Percentiles rank a stretch among this genome's conserved stretches.
phyloP scores from a whole-genome alignment of 306 rosid species.

The Prunus padus region DNA sequence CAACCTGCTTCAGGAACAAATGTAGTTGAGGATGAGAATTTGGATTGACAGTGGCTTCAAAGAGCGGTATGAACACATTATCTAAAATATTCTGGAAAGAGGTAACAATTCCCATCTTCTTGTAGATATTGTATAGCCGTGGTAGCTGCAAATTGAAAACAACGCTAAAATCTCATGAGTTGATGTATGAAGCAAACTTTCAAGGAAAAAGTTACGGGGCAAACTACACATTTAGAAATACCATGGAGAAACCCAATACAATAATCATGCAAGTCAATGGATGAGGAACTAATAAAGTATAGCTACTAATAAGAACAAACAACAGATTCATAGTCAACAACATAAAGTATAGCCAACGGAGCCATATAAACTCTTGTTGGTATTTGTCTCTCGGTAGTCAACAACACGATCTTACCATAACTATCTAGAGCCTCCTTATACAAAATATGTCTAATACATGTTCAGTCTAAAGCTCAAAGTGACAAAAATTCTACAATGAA shows the following conservation, averaged over 20 bases:
- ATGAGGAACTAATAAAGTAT: neutral
- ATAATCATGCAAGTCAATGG: neutral
- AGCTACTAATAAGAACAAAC: neutral
- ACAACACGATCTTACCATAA: neutral
- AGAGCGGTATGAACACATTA: slow-evolving; percentile 74
- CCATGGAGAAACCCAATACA: neutral
- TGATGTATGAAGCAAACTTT: slow-evolving; percentile 1
- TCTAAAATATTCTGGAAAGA: slow-evolving; percentile 83
- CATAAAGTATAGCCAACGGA: too few relatives aligned
- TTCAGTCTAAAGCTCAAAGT: neutral
- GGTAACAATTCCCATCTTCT: slow-evolving; percentile 72
- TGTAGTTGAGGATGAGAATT: slow-evolving; percentile 87
- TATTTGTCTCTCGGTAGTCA: neutral
- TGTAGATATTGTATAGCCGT: slow-evolving; percentile 73
- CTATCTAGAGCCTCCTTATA: neutral
- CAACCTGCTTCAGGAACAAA: slow-evolving; percentile 73
- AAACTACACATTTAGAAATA: neutral
- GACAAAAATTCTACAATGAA: neutral
- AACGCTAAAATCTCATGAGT: slow-evolving; percentile 15
- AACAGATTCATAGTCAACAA: neutral
- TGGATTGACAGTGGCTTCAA: slow-evolving; percentile 80
- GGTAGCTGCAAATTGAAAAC: slow-evolving; percentile 56
- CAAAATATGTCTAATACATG: neutral
- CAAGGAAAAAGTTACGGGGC: neutral
- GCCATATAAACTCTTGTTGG: neutral